Evolutionary conservation across 176 grass and related monocot genomes (phyloP).

Genomic region (Elymus sibiricus): DNA sequence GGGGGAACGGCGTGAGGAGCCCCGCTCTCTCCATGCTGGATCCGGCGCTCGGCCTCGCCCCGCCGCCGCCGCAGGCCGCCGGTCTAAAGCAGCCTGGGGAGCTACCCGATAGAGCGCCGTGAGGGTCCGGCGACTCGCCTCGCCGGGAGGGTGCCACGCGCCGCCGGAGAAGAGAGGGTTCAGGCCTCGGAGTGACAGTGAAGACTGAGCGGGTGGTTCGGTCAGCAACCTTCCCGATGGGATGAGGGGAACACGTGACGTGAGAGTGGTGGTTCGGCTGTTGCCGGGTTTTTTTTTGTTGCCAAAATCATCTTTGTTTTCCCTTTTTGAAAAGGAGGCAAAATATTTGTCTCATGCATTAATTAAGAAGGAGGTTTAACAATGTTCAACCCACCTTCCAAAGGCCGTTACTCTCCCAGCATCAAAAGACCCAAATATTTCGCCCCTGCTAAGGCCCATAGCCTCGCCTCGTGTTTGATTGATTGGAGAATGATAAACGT

Average conservation of each 20-base stretch:
- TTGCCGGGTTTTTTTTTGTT: too few species aligned
- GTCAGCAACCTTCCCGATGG: background rate
- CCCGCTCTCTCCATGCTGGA: slow-evolving; percentile 40
- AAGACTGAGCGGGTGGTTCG: background rate
- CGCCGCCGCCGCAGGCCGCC: background rate
- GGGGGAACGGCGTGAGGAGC: background rate
- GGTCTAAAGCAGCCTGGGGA: slow-evolving; percentile 21
- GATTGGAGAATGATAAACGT: too few species aligned
- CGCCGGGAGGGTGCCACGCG: background rate
- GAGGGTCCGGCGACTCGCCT: background rate
- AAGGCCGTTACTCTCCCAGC: too few species aligned
- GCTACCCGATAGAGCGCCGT: background rate
- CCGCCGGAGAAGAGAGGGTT: background rate
- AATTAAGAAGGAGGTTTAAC: too few species aligned
- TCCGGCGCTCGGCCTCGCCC: background rate
- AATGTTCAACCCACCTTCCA: too few species aligned
- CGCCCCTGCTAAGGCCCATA: too few species aligned
- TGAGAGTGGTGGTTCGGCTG: background rate
- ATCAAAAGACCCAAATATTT: too few species aligned
- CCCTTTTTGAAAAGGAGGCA: too few species aligned
- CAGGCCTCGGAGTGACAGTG: background rate
- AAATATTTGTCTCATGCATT: too few species aligned
- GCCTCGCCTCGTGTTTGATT: too few species aligned
- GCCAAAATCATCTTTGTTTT: too few species aligned
- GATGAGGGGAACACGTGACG: background rate